Conservation (phyloP, 139 green algal species). For the Spirogloea muscicola region DNA sequence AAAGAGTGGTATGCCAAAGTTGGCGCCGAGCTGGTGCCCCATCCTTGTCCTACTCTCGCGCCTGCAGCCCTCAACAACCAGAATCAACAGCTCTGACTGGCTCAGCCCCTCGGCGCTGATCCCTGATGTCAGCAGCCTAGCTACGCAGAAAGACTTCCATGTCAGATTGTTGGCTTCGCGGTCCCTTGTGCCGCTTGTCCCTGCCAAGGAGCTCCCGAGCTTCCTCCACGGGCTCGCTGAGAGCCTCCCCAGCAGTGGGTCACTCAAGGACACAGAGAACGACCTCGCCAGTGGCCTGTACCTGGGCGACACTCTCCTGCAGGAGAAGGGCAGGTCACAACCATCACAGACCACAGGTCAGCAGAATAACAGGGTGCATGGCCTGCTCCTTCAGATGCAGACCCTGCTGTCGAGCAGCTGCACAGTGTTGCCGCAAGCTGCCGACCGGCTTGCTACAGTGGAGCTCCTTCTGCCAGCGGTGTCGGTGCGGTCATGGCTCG, state of each 20-base stretch:
- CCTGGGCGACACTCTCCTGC: too few relatives aligned
- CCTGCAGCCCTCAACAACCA: slow-evolving; percentile 51
- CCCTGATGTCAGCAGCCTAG: slow-evolving; percentile 57
- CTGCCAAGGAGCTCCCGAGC: slow-evolving; percentile 37
- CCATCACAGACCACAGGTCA: too few relatives aligned
- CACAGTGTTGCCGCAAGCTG: neutral
- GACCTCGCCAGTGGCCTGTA: too few relatives aligned
- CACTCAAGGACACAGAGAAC: too few relatives aligned
- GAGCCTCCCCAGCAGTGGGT: too few relatives aligned
- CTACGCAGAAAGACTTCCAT: slow-evolving; percentile 33
- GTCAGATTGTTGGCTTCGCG: slow-evolving; percentile 66
- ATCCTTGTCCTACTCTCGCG: slow-evolving; percentile 78
- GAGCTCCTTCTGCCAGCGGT: too few relatives aligned
- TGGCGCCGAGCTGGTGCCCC: slow-evolving; percentile 75
- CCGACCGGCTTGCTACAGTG: neutral
- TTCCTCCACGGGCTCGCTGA: slow-evolving; percentile 15
- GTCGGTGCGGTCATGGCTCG: slow-evolving; percentile 24
- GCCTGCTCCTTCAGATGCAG: slow-evolving; percentile 28
- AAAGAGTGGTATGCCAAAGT: slow-evolving; percentile 3
- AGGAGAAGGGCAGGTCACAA: too few relatives aligned
- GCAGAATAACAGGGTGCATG: slow-evolving; percentile 22
- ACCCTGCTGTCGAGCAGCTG: slow-evolving; percentile 3
- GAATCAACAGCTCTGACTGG: neutral
- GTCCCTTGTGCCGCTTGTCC: slow-evolving; percentile 66
- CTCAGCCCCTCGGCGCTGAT: slow-evolving; percentile 63